phyloP scores from a whole-genome alignment of 768 basidiomycete genomes.

The Pleurotus eryngii region DNA sequence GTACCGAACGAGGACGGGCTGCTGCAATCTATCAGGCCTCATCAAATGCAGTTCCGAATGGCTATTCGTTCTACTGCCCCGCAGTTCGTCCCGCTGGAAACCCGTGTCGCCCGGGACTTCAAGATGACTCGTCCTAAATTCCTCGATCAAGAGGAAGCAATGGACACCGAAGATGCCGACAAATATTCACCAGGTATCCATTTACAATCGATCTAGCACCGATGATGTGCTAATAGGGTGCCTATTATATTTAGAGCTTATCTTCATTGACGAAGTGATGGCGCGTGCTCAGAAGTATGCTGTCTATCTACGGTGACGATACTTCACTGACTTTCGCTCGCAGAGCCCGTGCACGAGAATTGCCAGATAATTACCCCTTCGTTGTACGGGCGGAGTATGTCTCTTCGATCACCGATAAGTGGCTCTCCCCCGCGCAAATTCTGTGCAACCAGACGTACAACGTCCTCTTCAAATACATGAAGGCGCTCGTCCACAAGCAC shows the following conservation, averaged over 20 bases:
- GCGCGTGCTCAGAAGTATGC: constrained; percentile 44
- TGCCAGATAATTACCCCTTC: constrained; percentile 66
- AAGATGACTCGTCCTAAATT: constrained; percentile 24
- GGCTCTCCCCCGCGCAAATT: constrained; percentile 42
- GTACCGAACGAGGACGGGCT: constrained; percentile 49
- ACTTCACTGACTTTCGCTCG: not conserved
- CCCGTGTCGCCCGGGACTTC: constrained; percentile 7
- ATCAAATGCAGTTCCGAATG: constrained; percentile 42
- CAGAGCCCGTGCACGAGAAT: constrained; percentile 69
- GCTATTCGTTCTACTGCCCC: constrained; percentile 55
- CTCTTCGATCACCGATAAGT: constrained; percentile 35
- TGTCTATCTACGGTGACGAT: not conserved
- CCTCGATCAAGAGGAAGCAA: constrained; percentile 36
- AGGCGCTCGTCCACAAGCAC: constrained; percentile 40
- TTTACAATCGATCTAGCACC: not conserved
- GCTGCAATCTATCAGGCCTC: constrained; percentile 51
- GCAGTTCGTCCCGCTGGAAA: constrained; percentile 49
- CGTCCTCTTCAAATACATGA: constrained; percentile 36
- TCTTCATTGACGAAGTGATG: constrained; percentile 55
- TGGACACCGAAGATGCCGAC: constrained; percentile 5
- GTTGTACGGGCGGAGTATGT: constrained; percentile 55
- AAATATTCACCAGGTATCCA: not conserved
- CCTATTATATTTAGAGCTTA: constrained; percentile 8
- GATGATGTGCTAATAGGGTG: not conserved
- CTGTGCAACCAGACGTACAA: constrained; percentile 41